A percentile compares a stretch with the other conserved stretches of the same genome.
These are phyloP conservation scores for Chenopodium quinoa DNA, from an alignment of 148 eudicot genomes.

Conservation along the genomic window DNA sequence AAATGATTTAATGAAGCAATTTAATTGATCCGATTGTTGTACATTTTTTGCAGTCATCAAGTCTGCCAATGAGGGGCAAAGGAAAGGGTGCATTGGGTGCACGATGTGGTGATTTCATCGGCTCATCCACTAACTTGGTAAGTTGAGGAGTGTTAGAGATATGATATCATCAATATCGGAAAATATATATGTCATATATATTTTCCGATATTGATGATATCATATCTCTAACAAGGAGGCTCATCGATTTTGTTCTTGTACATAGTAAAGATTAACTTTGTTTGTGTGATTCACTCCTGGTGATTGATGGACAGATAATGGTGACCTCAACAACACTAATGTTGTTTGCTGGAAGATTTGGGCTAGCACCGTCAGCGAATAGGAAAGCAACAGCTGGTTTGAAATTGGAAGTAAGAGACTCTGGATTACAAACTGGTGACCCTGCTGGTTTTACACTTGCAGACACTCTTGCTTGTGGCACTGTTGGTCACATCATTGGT, in stretches of 20 bases:
- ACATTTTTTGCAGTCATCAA: constrained; percentile 44
- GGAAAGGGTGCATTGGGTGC: constrained; percentile 73
- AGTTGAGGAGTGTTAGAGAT: background rate
- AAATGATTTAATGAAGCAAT: too few species aligned
- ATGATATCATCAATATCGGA: too few species aligned
- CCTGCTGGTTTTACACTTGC: constrained; percentile 99
- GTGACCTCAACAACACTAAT: constrained; percentile 80
- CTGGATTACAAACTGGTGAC: constrained; percentile 94
- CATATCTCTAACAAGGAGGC: too few species aligned
- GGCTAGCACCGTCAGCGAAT: constrained; percentile 97
- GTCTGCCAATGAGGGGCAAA: constrained; percentile 50
- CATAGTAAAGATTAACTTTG: too few species aligned
- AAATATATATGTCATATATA: too few species aligned
- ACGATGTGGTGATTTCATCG: constrained; percentile 91
- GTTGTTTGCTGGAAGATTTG: constrained; percentile 95
- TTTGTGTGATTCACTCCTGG: too few species aligned
- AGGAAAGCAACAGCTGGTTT: constrained; percentile 91
- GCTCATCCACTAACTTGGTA: constrained; percentile 94
- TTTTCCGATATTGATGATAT: too few species aligned
- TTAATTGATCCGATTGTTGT: background rate
- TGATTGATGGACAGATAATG: constrained; percentile 76
- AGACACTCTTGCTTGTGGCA: constrained; percentile 90
- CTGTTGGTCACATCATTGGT: constrained; percentile 91
- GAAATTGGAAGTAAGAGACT: constrained; percentile 81
- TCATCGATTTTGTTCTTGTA: background rate